A percentile compares a stretch with the other conserved stretches of the same genome.
These are phyloP conservation scores for Populus trichocarpa DNA, from an alignment of 441 rosid genomes.

Conservation along the genomic window DNA sequence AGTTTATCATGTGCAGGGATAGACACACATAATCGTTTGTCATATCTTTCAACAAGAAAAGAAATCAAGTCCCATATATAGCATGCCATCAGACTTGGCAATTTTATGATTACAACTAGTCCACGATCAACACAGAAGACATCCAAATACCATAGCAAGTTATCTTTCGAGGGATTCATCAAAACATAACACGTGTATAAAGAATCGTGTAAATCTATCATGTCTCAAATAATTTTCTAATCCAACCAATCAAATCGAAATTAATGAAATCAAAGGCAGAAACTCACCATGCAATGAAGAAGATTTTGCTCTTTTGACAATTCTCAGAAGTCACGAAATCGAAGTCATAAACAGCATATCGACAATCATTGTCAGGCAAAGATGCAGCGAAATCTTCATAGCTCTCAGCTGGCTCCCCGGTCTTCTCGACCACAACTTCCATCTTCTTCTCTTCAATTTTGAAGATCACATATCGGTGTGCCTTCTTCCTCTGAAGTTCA, in stretches of 20 bases:
- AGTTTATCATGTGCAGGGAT: no score
- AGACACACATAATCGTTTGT: no score
- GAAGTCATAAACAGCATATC: constrained; percentile 61
- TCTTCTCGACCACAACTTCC: constrained; percentile 78
- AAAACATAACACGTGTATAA: neutral
- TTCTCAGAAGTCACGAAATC: constrained; percentile 63
- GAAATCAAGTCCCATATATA: no score
- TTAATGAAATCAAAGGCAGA: constrained; percentile 1
- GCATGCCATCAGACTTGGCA: no score
- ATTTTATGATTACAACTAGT: no score
- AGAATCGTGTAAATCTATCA: neutral
- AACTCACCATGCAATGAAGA: constrained; percentile 70
- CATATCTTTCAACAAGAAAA: no score
- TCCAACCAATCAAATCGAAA: constrained; percentile 10
- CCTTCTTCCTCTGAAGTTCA: constrained; percentile 81
- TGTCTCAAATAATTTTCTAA: neutral
- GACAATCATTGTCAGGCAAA: constrained; percentile 60
- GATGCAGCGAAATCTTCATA: constrained; percentile 51
- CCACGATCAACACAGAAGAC: no score
- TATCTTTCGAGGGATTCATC: neutral
- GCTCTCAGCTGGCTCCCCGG: constrained; percentile 70
- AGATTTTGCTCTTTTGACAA: constrained; percentile 60
- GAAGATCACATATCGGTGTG: constrained; percentile 73
- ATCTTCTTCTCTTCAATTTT: constrained; percentile 75
- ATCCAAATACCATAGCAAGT: neutral